A percentile compares a stretch with the other conserved stretches of the same genome.
Evolutionary conservation across 257 asterid species (phyloP).

Genomic region (Solanum raphanifolium): DNA sequence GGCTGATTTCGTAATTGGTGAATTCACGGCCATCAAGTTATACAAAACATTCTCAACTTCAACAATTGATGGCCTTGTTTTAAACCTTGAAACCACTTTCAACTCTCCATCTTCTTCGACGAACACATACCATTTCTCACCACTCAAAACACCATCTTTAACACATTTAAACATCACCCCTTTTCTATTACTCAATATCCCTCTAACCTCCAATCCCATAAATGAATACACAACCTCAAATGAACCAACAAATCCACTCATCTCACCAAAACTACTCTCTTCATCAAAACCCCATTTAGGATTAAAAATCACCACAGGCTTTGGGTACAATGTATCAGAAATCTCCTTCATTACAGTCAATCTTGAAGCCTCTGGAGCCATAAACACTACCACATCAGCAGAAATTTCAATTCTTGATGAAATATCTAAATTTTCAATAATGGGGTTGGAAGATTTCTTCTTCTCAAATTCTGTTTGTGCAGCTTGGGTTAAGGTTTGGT

Average conservation of each 20-base stretch:
- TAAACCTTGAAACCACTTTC: slow-evolving; percentile 36
- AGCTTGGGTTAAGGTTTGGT: slow-evolving; percentile 26
- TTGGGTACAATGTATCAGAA: slow-evolving; percentile 45
- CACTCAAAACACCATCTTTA: slow-evolving; percentile 65
- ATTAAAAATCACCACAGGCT: slow-evolving; percentile 70
- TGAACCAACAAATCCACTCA: slow-evolving; percentile 54
- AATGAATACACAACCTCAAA: slow-evolving; percentile 80
- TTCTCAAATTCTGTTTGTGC: slow-evolving; percentile 40
- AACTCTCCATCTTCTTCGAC: slow-evolving; percentile 34
- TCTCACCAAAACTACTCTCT: slow-evolving; percentile 43
- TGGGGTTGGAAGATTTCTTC: slow-evolving; percentile 24
- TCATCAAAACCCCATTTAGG: slow-evolving; percentile 80
- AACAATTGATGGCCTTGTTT: slow-evolving; percentile 5
- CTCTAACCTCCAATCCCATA: slow-evolving; percentile 81
- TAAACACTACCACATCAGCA: slow-evolving; percentile 55
- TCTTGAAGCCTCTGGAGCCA: slow-evolving; percentile 49
- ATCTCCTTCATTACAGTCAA: slow-evolving; percentile 37
- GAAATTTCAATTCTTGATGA: slow-evolving; percentile 30
- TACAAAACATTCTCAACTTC: slow-evolving; percentile 23
- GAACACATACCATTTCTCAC: slow-evolving; percentile 69
- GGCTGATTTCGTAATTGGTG: slow-evolving; percentile 64
- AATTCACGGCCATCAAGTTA: slow-evolving; percentile 79
- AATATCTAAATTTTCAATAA: slow-evolving; percentile 36
- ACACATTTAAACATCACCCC: slow-evolving; percentile 71
- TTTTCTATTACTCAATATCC: slow-evolving; percentile 57